These are phyloP conservation scores for Colletotrichum zoysiae DNA, from an alignment of 2,329 filamentous ascomycete species.

Conservation along the genomic window DNA sequence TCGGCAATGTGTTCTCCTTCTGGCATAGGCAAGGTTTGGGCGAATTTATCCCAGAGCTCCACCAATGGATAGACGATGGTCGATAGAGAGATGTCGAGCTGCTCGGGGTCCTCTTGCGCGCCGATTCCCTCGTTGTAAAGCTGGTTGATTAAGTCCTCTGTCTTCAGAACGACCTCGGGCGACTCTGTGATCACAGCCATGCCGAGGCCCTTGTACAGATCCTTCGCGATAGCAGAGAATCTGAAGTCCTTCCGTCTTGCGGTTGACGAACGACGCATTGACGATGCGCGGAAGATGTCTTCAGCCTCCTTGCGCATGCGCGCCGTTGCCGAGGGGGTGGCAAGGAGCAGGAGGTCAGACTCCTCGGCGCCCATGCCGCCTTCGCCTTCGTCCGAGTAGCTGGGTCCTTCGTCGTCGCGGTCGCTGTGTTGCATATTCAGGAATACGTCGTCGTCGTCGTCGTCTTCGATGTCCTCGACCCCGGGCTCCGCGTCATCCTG, in stretches of 20 bases:
- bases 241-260: conserved; percentile 68
- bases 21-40: conserved; percentile 60
- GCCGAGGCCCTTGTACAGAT: conserved; percentile 71
- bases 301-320: conserved; percentile 68
- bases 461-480: conserved; percentile 56
- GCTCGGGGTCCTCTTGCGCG: conserved; percentile 66
- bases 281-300: conserved; percentile 66
- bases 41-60: conserved; percentile 68
- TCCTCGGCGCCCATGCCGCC: conserved; percentile 49
- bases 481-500: conserved; percentile 53
- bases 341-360: conserved; percentile 67
- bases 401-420: conserved; percentile 45
- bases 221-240: conserved; percentile 79
- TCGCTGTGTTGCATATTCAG: conserved; percentile 59
- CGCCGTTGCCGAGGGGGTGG: conserved; percentile 66
- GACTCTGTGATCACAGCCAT: conserved; percentile 75
- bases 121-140: conserved; percentile 74
- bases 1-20: conserved; percentile 68
- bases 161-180: conserved; percentile 78
- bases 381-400: conserved; percentile 46
- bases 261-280: conserved; percentile 57
- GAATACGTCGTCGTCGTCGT: conserved; percentile 63
- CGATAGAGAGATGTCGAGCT: conserved; percentile 68
- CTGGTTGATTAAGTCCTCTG: conserved; percentile 76
- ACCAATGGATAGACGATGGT: conserved; percentile 65